phyloP scores from a whole-genome alignment of 2,329 filamentous ascomycete genomes.

The Sarocladium strictum region DNA sequence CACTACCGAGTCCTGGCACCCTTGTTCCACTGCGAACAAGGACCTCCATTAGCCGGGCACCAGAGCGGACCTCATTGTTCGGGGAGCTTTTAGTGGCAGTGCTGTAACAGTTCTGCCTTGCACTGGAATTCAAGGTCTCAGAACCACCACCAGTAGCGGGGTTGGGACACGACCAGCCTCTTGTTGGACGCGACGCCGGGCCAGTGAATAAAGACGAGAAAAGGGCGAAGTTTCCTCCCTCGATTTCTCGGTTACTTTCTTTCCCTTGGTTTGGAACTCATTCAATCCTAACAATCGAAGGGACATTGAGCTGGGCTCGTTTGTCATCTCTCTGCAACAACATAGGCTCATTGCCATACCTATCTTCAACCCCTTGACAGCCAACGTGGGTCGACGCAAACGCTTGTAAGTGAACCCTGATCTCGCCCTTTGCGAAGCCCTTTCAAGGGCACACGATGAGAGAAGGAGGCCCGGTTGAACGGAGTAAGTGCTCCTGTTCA shows the following conservation, averaged over 20 bases:
- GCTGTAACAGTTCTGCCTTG: constrained; percentile 8
- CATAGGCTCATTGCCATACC: background rate
- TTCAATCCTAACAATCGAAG: constrained; percentile 2
- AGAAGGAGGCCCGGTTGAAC: background rate
- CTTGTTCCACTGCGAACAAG: constrained; percentile 5
- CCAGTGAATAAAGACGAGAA: background rate
- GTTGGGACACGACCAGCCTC: constrained; percentile 12
- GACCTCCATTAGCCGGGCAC: background rate
- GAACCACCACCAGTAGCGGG: constrained; percentile 12
- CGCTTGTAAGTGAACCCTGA: constrained; percentile 3
- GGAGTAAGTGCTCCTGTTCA: background rate
- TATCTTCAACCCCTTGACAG: background rate
- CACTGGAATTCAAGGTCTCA: constrained; percentile 20
- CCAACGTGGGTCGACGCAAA: constrained; percentile 1
- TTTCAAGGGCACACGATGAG: background rate
- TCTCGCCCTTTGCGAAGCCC: background rate
- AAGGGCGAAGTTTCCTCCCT: background rate
- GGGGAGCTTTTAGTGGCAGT: background rate
- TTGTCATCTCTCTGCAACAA: background rate
- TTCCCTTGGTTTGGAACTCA: background rate
- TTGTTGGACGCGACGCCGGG: background rate
- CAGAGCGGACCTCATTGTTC: background rate
- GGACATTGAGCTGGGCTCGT: constrained; percentile 7
- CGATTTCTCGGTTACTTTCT: background rate
- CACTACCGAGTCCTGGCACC: background rate